A percentile compares a stretch with the other conserved stretches of the same genome.
Evolutionary conservation across 2,329 filamentous ascomycete genomes (phyloP).

Genomic region (Penicillium occitanis): DNA sequence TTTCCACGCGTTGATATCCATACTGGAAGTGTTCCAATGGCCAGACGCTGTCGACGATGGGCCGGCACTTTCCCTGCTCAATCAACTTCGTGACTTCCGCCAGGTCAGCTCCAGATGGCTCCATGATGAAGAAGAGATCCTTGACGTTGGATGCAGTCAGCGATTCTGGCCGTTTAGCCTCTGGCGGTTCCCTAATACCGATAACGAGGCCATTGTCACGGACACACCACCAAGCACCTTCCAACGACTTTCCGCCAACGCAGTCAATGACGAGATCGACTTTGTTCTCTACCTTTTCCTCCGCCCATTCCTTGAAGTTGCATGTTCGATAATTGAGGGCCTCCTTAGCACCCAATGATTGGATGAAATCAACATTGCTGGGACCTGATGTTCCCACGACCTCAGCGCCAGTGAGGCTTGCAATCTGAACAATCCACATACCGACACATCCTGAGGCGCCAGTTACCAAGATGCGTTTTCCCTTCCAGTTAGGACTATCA

Average conservation of each 20-base stretch:
- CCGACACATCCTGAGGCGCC: constrained; percentile 39
- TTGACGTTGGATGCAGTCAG: constrained; percentile 26
- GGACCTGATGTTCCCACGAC: constrained; percentile 44
- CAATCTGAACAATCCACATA: constrained; percentile 37
- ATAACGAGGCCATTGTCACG: constrained; percentile 35
- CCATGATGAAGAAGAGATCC: constrained; percentile 38
- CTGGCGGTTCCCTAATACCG: constrained; percentile 32
- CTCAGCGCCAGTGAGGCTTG: constrained; percentile 28
- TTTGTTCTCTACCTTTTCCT: constrained; percentile 31
- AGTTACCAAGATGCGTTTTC: constrained; percentile 37
- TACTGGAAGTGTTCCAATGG: background rate
- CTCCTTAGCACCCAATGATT: constrained; percentile 41
- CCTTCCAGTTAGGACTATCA: background rate
- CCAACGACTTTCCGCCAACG: constrained; percentile 34
- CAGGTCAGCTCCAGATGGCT: constrained; percentile 37
- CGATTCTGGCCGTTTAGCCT: constrained; percentile 22
- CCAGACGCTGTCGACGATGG: background rate
- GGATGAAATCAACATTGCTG: constrained; percentile 42
- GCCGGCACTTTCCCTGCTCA: constrained; percentile 31
- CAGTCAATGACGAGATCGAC: constrained; percentile 46
- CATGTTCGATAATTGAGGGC: constrained; percentile 41
- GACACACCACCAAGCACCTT: constrained; percentile 31
- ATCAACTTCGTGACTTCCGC: constrained; percentile 36
- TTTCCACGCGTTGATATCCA: background rate
- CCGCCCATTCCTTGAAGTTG: constrained; percentile 34